phyloP scores from a whole-genome alignment of 2,329 filamentous ascomycete species.

The Trichoderma afroharzianum region DNA sequence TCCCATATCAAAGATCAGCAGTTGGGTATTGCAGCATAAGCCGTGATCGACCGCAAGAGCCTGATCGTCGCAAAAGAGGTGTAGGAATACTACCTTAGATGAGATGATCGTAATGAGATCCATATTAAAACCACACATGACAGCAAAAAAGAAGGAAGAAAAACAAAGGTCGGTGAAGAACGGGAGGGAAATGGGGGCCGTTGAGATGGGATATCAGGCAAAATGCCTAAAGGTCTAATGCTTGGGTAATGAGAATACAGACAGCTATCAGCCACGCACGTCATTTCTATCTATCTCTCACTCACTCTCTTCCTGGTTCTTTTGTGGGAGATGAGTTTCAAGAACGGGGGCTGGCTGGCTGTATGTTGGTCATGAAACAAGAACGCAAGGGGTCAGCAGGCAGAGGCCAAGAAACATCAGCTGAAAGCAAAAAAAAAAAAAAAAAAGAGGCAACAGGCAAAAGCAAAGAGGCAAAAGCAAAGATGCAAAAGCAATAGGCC shows the following conservation, averaged over 20 bases:
- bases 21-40: not conserved
- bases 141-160: not conserved
- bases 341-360: not conserved
- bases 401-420: not conserved
- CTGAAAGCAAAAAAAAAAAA: not conserved
- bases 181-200: not conserved
- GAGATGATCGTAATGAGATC: not conserved
- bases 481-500: not conserved
- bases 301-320: not conserved
- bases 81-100: not conserved
- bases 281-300: not conserved
- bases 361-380: not conserved
- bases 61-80: not conserved
- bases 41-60: not conserved
- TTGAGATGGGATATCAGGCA: not conserved
- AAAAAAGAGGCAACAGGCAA: not conserved
- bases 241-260: not conserved
- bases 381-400: not conserved
- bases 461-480: not conserved
- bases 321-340: not conserved
- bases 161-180: not conserved
- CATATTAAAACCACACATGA: not conserved
- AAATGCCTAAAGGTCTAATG: not conserved
- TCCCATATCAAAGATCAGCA: not conserved
- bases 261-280: not conserved